phyloP scores from a whole-genome alignment of 352 stramenopile genomes.

The Phytophthora nicotianae region DNA sequence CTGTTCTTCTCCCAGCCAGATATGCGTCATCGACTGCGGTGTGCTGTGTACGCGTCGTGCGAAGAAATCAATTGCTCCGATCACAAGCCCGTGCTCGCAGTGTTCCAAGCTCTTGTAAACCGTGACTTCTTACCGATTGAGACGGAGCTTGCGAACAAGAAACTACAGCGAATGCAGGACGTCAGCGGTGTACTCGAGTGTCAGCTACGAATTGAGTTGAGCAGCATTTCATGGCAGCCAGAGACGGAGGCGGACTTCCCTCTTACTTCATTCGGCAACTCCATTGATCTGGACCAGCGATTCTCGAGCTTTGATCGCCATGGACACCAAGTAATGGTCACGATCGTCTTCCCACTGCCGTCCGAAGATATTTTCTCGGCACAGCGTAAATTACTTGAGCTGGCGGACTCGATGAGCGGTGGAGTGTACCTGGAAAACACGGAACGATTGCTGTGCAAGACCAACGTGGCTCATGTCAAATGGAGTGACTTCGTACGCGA shows the following conservation, averaged over 20 bases:
- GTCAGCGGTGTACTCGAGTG: slow-evolving; percentile 65
- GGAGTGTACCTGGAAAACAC: slow-evolving; percentile 61
- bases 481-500: slow-evolving; percentile 55
- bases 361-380: slow-evolving; percentile 86
- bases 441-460: slow-evolving; percentile 44
- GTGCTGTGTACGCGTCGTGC: slow-evolving; percentile 71
- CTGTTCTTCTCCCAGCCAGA: slow-evolving; percentile 82
- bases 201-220: slow-evolving; percentile 58
- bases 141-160: slow-evolving; percentile 47
- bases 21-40: slow-evolving; percentile 65
- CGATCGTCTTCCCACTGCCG: slow-evolving; percentile 77
- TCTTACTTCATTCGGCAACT: slow-evolving; percentile 18
- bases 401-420: slow-evolving; percentile 69
- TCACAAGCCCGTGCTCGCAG: slow-evolving; percentile 81
- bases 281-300: slow-evolving; percentile 30
- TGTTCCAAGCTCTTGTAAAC: slow-evolving; percentile 77
- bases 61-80: slow-evolving; percentile 81
- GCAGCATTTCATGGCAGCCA: slow-evolving; percentile 57
- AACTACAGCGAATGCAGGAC: slow-evolving; percentile 66
- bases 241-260: slow-evolving; percentile 19
- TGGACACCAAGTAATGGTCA: slow-evolving; percentile 55
- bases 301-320: slow-evolving; percentile 42
- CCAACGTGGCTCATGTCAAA: slow-evolving; percentile 55
- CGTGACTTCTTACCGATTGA: slow-evolving; percentile 57
- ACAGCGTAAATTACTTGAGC: slow-evolving; percentile 80